Evolutionary conservation across 305 asterid species (phyloP).

Genomic region (Fraxinus velutina): DNA sequence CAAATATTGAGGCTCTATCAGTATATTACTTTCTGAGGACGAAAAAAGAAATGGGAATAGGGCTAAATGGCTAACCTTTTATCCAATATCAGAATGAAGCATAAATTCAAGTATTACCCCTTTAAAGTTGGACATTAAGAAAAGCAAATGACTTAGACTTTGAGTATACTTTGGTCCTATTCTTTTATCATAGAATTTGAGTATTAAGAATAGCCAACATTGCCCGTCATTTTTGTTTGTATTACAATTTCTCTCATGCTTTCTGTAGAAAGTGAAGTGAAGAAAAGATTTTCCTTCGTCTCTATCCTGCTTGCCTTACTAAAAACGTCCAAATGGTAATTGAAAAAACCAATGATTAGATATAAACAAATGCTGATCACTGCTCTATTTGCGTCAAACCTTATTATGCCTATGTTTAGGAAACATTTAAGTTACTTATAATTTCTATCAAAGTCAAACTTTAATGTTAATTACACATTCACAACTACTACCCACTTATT

Average conservation of each 20-base stretch:
- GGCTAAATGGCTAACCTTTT: not conserved
- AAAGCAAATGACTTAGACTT: not conserved
- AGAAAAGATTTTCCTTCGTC: not conserved
- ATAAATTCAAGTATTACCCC: not conserved
- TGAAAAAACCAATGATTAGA: not conserved
- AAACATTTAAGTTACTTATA: not conserved
- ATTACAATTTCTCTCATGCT: slow-evolving; percentile 14
- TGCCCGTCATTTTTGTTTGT: not conserved
- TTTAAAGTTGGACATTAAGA: not conserved
- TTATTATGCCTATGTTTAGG: not conserved
- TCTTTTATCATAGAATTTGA: not conserved
- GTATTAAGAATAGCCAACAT: not conserved
- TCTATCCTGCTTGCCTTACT: not conserved
- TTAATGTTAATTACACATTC: not conserved
- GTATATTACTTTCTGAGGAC: not conserved
- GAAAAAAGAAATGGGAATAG: not conserved
- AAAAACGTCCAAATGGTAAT: not conserved
- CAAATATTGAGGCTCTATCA: not conserved
- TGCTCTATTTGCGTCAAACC: not conserved
- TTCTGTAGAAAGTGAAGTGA: not conserved
- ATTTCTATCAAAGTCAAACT: not conserved
- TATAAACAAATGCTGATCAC: not conserved
- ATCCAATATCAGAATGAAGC: not conserved
- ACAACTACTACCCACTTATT: not conserved
- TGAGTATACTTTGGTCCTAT: not conserved